phyloP scores from a whole-genome alignment of 345 rosid genomes.

The Bruguiera parviflora region DNA sequence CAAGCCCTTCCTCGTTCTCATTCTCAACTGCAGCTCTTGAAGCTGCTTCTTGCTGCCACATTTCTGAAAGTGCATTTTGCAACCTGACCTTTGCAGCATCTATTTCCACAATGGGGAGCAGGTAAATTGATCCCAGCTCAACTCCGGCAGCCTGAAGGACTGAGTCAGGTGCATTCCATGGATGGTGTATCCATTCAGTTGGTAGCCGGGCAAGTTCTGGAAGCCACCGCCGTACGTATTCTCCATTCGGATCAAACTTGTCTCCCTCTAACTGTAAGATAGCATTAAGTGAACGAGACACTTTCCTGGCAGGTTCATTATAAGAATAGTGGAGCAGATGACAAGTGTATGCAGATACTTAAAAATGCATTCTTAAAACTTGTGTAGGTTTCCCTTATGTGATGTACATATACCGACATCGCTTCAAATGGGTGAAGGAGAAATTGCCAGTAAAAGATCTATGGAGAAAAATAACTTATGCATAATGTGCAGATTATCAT shows the following conservation, averaged over 20 bases:
- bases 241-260: slow-evolving; percentile 88
- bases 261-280: slow-evolving; percentile 80
- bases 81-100: slow-evolving; percentile 82
- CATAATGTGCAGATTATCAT: background rate
- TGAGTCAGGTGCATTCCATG: slow-evolving; percentile 92
- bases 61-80: slow-evolving; percentile 75
- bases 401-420: background rate
- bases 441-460: background rate
- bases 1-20: slow-evolving; percentile 96
- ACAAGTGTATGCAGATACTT: background rate
- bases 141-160: slow-evolving; percentile 97
- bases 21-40: slow-evolving; percentile 92
- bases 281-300: slow-evolving; percentile 7
- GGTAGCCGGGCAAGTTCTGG: slow-evolving; percentile 96
- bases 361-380: background rate
- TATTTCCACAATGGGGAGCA: slow-evolving; percentile 73
- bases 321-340: background rate
- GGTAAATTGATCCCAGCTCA: slow-evolving; percentile 95
- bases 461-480: background rate
- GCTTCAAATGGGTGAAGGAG: background rate
- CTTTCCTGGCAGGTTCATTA: background rate
- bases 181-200: slow-evolving; percentile 99
- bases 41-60: slow-evolving; percentile 97
- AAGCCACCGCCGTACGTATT: slow-evolving; percentile 95
- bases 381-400: background rate